Evolutionary conservation across 2,329 filamentous ascomycete genomes (phyloP).

Genomic region (Delphinella strobiligena): DNA sequence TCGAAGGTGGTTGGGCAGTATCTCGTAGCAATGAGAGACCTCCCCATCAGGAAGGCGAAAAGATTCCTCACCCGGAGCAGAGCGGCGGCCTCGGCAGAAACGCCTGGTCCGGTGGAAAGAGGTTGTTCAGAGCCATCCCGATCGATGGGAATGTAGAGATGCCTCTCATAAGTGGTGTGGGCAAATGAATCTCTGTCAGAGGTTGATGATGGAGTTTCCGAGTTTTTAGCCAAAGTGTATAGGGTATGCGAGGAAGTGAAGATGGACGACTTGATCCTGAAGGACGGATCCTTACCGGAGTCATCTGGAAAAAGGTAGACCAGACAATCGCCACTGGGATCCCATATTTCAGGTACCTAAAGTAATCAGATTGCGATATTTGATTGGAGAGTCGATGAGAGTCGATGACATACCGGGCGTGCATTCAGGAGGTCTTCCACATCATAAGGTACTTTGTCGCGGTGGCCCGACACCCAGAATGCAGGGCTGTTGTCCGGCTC

Average conservation of each 20-base stretch:
- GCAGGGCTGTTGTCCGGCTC: constrained; percentile 26
- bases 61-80: constrained; percentile 50
- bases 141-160: constrained; percentile 47
- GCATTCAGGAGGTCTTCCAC: constrained; percentile 37
- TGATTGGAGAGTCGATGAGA: no score
- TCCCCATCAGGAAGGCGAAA: constrained; percentile 51
- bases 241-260: constrained; percentile 46
- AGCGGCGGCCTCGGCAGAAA: constrained; percentile 28
- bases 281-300: constrained; percentile 45
- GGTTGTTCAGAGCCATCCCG: constrained; percentile 33
- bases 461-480: constrained; percentile 49
- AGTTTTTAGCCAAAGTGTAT: constrained; percentile 11
- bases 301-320: constrained; percentile 50
- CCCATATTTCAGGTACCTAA: constrained; percentile 49
- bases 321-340: constrained; percentile 48
- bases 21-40: constrained; percentile 48
- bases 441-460: constrained; percentile 45
- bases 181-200: constrained; percentile 27
- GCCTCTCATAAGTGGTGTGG: constrained; percentile 38
- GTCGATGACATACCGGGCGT: constrained; percentile 32
- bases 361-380: no score
- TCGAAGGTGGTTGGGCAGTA: constrained; percentile 43
- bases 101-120: background rate
- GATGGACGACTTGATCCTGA: constrained; percentile 47
- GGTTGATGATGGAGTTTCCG: constrained; percentile 18